Percentiles rank a stretch among this genome's conserved stretches.
These are phyloP conservation scores for Fraxinus pennsylvanica DNA, from an alignment of 257 asterid species.

Conservation along the genomic window DNA sequence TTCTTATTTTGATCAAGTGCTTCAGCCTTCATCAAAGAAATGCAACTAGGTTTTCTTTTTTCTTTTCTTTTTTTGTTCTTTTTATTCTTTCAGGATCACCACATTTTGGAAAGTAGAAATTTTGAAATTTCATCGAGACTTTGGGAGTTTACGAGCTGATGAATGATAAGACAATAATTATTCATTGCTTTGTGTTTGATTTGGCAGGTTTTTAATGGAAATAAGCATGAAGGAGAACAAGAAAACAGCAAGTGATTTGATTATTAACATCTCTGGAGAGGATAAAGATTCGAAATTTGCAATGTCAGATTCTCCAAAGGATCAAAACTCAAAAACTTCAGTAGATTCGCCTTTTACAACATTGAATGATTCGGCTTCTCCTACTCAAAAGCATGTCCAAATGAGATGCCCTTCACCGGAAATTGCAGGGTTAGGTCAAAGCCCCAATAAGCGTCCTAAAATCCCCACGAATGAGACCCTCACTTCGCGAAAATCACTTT, in stretches of 20 bases:
- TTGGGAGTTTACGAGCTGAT: not conserved
- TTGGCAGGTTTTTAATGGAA: constrained; percentile 44
- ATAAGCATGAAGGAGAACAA: constrained; percentile 57
- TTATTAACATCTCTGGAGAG: constrained; percentile 48
- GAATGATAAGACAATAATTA: not conserved
- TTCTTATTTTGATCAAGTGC: not conserved
- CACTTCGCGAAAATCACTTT: constrained; percentile 49
- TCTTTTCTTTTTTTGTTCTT: not conserved
- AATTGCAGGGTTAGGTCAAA: constrained; percentile 40
- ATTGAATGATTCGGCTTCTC: constrained; percentile 35
- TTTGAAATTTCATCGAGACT: not conserved
- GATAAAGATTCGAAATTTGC: constrained; percentile 42
- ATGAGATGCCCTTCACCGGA: constrained; percentile 57
- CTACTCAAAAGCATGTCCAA: constrained; percentile 38
- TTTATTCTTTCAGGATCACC: not conserved
- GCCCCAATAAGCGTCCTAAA: constrained; percentile 70
- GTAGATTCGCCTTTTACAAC: constrained; percentile 41
- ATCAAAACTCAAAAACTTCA: constrained; percentile 28
- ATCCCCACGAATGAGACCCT: constrained; percentile 55
- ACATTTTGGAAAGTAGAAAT: not conserved
- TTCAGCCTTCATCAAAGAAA: not conserved
- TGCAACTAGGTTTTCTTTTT: not conserved
- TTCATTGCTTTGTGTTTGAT: constrained; percentile 5
- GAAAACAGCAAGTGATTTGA: constrained; percentile 44
- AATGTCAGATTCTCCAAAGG: constrained; percentile 32